These are phyloP conservation scores for Tulasnella calospora DNA, from an alignment of 768 basidiomycete genomes.

Conservation along the genomic window DNA sequence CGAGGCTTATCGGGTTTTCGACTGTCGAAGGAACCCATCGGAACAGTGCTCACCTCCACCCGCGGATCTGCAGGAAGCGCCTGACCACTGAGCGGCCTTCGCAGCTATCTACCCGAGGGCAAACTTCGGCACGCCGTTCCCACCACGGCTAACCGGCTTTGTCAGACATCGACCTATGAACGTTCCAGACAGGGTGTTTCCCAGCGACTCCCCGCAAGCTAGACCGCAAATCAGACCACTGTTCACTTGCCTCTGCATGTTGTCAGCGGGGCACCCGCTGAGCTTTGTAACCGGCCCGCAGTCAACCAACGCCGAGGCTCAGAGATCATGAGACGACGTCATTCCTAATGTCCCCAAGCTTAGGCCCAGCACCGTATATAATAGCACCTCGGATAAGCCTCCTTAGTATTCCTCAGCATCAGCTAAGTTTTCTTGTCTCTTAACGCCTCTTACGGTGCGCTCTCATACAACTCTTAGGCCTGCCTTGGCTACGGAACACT, in stretches of 20 bases:
- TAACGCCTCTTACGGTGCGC: conserved; percentile 1
- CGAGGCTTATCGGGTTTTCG: neutral
- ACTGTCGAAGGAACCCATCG: neutral
- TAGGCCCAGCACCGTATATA: neutral
- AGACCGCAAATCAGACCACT: neutral
- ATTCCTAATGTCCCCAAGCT: neutral
- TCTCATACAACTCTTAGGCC: neutral
- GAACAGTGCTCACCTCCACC: neutral
- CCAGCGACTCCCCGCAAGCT: neutral
- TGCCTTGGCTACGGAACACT: neutral
- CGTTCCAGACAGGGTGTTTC: neutral
- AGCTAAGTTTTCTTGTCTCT: neutral
- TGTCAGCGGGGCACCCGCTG: neutral
- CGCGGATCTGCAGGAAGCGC: neutral
- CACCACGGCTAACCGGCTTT: neutral
- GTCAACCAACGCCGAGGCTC: neutral
- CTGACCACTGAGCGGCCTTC: neutral
- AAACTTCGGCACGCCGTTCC: neutral
- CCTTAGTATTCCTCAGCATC: neutral
- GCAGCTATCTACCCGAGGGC: neutral
- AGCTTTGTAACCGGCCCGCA: neutral
- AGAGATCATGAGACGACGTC: neutral
- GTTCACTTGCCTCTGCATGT: neutral
- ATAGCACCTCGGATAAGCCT: neutral
- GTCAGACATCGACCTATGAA: neutral